Percentiles rank a stretch among this genome's conserved stretches.
These are phyloP conservation scores for Fusarium metavorans DNA, from an alignment of 2,329 filamentous ascomycete genomes.

Conservation along the genomic window DNA sequence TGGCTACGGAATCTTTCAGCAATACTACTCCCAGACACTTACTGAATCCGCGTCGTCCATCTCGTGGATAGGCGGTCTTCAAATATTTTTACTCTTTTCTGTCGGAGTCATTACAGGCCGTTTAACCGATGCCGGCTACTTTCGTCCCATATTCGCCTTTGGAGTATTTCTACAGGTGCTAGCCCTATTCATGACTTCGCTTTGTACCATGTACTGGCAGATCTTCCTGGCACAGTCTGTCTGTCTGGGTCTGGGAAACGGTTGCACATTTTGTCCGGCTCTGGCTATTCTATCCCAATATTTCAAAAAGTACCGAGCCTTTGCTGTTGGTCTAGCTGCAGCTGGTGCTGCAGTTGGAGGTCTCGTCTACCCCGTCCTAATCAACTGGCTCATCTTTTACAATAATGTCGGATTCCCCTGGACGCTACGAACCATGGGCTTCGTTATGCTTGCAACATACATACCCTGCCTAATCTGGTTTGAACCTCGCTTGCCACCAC, in stretches of 20 bases:
- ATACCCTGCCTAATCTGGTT: constrained; percentile 52
- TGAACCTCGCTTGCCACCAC: constrained; percentile 55
- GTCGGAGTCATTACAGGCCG: constrained; percentile 57
- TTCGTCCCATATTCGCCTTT: constrained; percentile 51
- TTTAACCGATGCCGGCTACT: constrained; percentile 58
- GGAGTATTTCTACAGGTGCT: constrained; percentile 55
- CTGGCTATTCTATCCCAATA: constrained; percentile 73
- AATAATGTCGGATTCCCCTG: constrained; percentile 64
- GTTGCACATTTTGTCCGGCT: constrained; percentile 67
- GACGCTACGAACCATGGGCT: constrained; percentile 63
- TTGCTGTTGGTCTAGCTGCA: constrained; percentile 71
- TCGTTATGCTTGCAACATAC: constrained; percentile 58
- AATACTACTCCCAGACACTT: constrained; percentile 56
- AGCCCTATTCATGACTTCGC: constrained; percentile 59
- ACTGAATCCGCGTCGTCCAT: constrained; percentile 51
- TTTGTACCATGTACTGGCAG: constrained; percentile 60
- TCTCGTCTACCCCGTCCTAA: constrained; percentile 63
- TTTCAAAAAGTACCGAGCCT: constrained; percentile 65
- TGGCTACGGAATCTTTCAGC: constrained; percentile 59
- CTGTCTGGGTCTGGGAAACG: constrained; percentile 63
- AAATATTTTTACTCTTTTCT: constrained; percentile 57
- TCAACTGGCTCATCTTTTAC: constrained; percentile 58
- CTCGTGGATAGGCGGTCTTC: constrained; percentile 59
- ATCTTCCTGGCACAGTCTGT: constrained; percentile 62
- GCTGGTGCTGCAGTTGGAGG: constrained; percentile 68